A percentile compares a stretch with the other conserved stretches of the same genome.
Conservation (phyloP, 768 basidiomycete genomes). For the Xerocomellus chrysenteron region DNA sequence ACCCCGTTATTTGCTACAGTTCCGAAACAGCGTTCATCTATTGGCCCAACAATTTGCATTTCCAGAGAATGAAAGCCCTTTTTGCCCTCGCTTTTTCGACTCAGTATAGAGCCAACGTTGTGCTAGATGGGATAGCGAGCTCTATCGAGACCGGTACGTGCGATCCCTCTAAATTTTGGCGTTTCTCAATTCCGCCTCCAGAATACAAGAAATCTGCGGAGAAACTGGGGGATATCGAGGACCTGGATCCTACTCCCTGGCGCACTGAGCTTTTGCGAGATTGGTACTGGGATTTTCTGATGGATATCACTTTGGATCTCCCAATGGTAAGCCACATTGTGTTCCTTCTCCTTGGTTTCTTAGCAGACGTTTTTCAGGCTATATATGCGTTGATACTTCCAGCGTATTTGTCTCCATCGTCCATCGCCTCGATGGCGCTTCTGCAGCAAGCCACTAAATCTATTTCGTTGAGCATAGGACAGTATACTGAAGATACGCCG, state of each 20-base stretch:
- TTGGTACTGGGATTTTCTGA: constrained; percentile 41
- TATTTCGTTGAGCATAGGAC: constrained; percentile 16
- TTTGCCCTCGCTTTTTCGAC: constrained; percentile 40
- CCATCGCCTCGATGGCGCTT: constrained; percentile 34
- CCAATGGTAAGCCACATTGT: constrained; percentile 31
- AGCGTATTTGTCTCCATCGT: constrained; percentile 27
- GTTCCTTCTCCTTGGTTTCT: background rate
- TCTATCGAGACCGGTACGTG: constrained; percentile 33
- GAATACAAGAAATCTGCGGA: constrained; percentile 38
- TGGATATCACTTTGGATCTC: constrained; percentile 31
- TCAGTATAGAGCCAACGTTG: constrained; percentile 34
- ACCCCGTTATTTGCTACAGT: background rate
- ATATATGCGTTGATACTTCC: constrained; percentile 23
- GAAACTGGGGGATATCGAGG: constrained; percentile 30
- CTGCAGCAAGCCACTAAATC: constrained; percentile 33
- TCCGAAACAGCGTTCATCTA: constrained; percentile 38
- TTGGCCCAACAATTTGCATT: constrained; percentile 38
- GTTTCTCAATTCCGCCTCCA: constrained; percentile 12
- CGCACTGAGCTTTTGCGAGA: constrained; percentile 7
- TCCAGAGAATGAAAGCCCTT: constrained; percentile 38
- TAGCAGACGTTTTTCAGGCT: constrained; percentile 15
- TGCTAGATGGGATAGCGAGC: constrained; percentile 37
- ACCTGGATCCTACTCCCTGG: constrained; percentile 29
- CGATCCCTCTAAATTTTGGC: rapidly evolving
- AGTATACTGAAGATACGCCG: constrained; percentile 2